Base-by-base conservation (phyloP, 2,329 filamentous ascomycete species). In the Sporothrix phasma region DNA sequence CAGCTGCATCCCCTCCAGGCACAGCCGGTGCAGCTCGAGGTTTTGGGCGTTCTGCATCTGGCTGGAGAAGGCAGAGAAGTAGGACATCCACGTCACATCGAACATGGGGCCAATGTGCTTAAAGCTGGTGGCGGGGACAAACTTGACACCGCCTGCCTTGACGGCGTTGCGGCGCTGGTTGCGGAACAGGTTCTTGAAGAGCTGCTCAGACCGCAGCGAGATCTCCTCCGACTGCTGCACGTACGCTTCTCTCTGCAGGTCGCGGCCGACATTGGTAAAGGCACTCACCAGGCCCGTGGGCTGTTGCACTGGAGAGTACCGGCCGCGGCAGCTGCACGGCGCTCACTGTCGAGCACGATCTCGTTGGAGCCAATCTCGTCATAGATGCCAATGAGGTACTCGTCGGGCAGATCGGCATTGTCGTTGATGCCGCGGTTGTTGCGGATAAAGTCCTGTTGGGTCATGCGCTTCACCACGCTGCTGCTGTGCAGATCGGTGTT, bases 391-490 rank as follows among this genome's bases (percentile, higher is more conserved):
- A 85, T 81, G 2, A 99, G 84, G 72, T 99, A 99, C 43, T 99
- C 94, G 59, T 95, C 87, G 0, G 95, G 94, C 66, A 99, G 78
- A 77, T 97, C 90, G 34, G 91, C 89, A 69, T 90, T 93, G 76
- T 99, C 94, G 76, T 99, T 97, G 79, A 99, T 99, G 65, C 94
- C 94, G 31, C 94, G 82, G 75, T 99, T 99, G 77, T 99, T 99
- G 79, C 96, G 97, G 79, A 99, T 96, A 73, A 99, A 99, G 69
- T 99, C 95, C 67, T 96, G 89, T 68, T 92, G 92, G 29, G 88
- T 95, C 94, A 99, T 99, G 62, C 92, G 87, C 69, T 84, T 85
- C 1, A 80, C 81, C 70, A 99, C 84, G 74, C 97, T 96, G 68
- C 79, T 82, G 74, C 93, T 97, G 77, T 99, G 94, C 69, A 93